Conservation (phyloP, 345 rosid genomes). For the Angophora floribunda region DNA sequence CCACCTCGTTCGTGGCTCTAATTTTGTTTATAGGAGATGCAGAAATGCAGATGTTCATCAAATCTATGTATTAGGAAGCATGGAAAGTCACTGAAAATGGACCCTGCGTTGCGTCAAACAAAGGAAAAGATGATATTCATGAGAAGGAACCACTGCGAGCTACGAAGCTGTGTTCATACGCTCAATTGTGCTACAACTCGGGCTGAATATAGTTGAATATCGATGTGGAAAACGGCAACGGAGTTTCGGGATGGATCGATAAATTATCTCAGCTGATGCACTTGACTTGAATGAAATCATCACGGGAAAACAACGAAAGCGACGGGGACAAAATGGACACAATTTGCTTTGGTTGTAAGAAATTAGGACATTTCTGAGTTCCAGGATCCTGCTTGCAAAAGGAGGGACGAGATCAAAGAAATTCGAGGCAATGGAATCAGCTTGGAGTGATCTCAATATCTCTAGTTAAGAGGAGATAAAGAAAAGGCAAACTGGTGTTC, state of each 20-base stretch:
- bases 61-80: not conserved
- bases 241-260: not conserved
- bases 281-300: not conserved
- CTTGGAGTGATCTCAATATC: not conserved
- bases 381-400: not conserved
- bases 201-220: not conserved
- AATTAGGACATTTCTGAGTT: not conserved
- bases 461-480: not conserved
- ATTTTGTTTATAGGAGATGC: not conserved
- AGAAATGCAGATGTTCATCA: not conserved
- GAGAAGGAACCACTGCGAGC: not conserved
- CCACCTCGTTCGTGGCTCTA: not conserved
- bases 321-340: not conserved
- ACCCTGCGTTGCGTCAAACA: not conserved
- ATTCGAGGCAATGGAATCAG: not conserved
- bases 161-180: not conserved
- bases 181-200: not conserved
- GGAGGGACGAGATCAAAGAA: not conserved
- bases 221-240: not conserved
- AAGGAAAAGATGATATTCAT: not conserved
- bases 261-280: not conserved
- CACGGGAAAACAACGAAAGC: not conserved
- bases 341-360: not conserved
- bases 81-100: not conserved
- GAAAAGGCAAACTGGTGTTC: not conserved